These are phyloP conservation scores for Calonectria pseudoreteaudii DNA, from an alignment of 2,329 filamentous ascomycete genomes.

Conservation along the genomic window DNA sequence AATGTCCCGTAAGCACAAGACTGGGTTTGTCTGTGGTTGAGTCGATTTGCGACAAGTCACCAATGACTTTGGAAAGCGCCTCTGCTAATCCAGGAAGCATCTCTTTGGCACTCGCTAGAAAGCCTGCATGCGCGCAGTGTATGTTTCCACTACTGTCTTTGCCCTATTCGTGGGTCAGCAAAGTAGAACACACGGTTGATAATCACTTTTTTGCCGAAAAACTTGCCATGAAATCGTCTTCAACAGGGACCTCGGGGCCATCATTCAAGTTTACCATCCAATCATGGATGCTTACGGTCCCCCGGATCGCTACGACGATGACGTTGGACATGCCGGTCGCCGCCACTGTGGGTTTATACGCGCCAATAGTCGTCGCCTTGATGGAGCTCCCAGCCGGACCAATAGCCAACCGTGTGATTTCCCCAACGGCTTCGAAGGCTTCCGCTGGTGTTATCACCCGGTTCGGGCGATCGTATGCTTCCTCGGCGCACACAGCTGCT, in stretches of 20 bases:
- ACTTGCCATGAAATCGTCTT: not conserved
- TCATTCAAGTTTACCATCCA: constrained; percentile 2
- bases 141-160: not conserved
- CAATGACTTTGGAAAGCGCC: not conserved
- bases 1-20: not conserved
- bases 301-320: not conserved
- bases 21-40: not conserved
- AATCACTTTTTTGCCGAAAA: not conserved
- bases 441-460: not conserved
- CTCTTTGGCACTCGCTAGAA: not conserved
- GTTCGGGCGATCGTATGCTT: not conserved
- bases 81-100: not conserved
- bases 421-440: not conserved
- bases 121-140: not conserved
- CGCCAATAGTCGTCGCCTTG: not conserved
- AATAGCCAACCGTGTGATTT: not conserved
- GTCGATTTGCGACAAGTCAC: not conserved
- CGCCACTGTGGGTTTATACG: not conserved
- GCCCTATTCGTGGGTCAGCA: not conserved
- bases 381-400: not conserved
- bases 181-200: too few relatives aligned
- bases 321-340: not conserved
- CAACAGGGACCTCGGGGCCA: not conserved
- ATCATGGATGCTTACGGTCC: not conserved
- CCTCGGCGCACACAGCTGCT: not conserved